Conservation (phyloP, 2,329 filamentous ascomycete species). For the Beauveria pseudobassiana region DNA sequence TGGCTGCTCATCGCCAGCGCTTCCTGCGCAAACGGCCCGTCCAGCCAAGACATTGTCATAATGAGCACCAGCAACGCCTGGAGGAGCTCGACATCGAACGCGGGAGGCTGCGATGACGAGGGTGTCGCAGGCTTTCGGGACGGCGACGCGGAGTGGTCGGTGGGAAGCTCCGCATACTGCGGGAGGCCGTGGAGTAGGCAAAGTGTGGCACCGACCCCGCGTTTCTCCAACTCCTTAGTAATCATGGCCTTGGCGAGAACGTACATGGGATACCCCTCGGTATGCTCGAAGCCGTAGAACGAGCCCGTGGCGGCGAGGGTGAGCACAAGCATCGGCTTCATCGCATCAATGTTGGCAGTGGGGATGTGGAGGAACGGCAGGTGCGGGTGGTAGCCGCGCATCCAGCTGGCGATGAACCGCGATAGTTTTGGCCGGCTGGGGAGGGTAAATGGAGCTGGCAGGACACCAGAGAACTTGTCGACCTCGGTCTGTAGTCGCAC, state of each 20-base stretch:
- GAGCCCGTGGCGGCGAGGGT: conserved; percentile 42
- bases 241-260: conserved; percentile 48
- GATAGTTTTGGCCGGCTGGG: conserved; percentile 40
- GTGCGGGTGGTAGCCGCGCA: conserved; percentile 42
- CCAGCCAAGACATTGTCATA: conserved; percentile 53
- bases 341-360: conserved; percentile 36
- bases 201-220: conserved; percentile 8
- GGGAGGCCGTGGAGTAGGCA: conserved; percentile 19
- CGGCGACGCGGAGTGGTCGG: not conserved
- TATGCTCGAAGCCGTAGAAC: conserved; percentile 40
- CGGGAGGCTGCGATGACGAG: not conserved
- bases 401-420: conserved; percentile 42
- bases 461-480: conserved; percentile 21
- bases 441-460: conserved; percentile 38
- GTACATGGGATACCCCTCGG: conserved; percentile 47
- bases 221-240: conserved; percentile 40
- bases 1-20: conserved; percentile 50
- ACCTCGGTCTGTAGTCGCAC: conserved; percentile 12
- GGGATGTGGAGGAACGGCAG: conserved; percentile 44
- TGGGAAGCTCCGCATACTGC: conserved; percentile 10
- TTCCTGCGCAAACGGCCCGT: conserved; percentile 48
- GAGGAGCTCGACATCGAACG: conserved; percentile 35
- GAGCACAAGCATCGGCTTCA: conserved; percentile 39
- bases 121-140: not conserved
- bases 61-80: conserved; percentile 45